Evolutionary conservation across 1,139 yeast genomes (phyloP), one percentile per base, ranked within the genome.

Genomic region (Hanseniaspora sp.): DNA sequence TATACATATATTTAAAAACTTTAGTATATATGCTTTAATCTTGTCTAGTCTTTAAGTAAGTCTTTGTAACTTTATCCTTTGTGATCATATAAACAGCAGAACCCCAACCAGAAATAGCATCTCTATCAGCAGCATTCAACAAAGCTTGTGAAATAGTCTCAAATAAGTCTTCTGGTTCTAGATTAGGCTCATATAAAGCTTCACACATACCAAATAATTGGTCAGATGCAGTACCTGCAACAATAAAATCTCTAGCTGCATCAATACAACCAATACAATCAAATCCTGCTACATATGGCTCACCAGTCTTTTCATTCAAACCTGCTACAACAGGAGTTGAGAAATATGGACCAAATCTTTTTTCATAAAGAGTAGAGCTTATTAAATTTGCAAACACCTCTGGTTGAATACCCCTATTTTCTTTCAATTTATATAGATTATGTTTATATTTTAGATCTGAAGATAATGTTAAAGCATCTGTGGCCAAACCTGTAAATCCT

Each of bases 151-250:
- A 83, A 62, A 90, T 85, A 47, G 97, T 90, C 69, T 94, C 98
- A 68, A 94, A 94, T 64, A 94, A 75, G 67, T 92, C 96, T 61
- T 94, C 98, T 5, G 98, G 92, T 68, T 81, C 96, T 63, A 92
- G 75, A 65, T 84, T 73, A 42, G 97, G 97, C 69, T 92, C 97
- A 70, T 87, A 92, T 58, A 94, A 75, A n/a, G 95, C 79, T 72
- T 92, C 98, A 71, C 98, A 94, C 97, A 92, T 92, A 70, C 99
- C 99, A 66, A 83, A 92, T 58, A 94, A 74, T 71, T 94, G 98
- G 66, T 92, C 96, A 29, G 88, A 73, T 5, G 97, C 97, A 1
- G 98, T 94, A 57, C 99, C 99, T 59, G 92, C 76, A n/a, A 94
- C 98, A 46, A 87, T 87, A 68, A 94, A 94, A 70, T 92, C 98